phyloP scores from a whole-genome alignment of 495 filamentous ascomycete species.

The Neurospora tetrasperma region DNA sequence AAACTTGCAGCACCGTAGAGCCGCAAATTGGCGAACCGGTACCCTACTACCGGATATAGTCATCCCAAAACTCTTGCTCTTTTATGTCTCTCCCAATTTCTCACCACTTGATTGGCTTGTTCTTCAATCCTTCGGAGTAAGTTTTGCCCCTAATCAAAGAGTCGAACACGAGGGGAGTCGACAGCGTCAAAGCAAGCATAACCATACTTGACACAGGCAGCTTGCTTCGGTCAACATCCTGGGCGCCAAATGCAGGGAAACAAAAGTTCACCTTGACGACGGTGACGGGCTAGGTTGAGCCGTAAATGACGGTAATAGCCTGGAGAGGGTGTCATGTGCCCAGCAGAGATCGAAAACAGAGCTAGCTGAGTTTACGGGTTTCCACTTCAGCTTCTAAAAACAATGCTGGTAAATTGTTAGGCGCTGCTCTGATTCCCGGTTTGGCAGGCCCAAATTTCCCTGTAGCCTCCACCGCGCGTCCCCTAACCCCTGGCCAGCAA shows the following conservation, averaged over 20 bases:
- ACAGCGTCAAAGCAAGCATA: background rate
- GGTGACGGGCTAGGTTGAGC: background rate
- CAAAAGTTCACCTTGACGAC: background rate
- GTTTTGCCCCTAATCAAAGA: background rate
- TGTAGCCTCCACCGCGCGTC: background rate
- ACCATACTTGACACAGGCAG: background rate
- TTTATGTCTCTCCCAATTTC: background rate
- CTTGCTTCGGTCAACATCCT: background rate
- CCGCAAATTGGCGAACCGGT: background rate
- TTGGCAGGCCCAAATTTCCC: background rate
- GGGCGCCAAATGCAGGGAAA: background rate
- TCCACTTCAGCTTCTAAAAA: background rate
- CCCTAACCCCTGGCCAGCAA: background rate
- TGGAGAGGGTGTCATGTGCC: background rate
- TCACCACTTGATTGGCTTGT: background rate
- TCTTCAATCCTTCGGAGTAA: background rate
- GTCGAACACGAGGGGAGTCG: background rate
- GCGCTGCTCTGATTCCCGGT: background rate
- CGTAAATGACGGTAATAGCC: background rate
- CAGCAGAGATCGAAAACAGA: background rate
- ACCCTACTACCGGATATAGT: background rate
- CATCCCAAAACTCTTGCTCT: background rate
- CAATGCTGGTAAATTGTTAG: background rate
- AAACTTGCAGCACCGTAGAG: background rate
- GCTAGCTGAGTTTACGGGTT: background rate